Evolutionary conservation across 345 rosid genomes (phyloP).

Genomic region (Psidium friedrichsthalianum): DNA sequence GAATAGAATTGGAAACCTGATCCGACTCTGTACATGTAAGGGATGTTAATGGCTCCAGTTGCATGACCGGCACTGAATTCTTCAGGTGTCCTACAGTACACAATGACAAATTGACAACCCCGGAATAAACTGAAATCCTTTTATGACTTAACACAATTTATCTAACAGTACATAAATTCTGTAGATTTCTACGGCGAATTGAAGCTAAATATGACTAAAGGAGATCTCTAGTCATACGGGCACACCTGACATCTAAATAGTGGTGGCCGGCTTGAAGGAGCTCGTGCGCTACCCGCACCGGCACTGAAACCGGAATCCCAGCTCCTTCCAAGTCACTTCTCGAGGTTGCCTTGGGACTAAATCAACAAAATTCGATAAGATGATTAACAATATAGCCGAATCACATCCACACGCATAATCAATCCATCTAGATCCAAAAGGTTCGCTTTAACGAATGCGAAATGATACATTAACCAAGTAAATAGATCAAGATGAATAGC

Average conservation of each 20-base stretch:
- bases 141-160: neutral
- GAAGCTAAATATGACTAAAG: neutral
- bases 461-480: neutral
- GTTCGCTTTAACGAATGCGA: neutral
- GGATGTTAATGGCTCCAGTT: slow-evolving; percentile 63
- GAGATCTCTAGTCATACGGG: neutral
- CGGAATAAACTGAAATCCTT: neutral
- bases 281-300: slow-evolving; percentile 78
- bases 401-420: neutral
- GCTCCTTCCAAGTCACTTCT: slow-evolving; percentile 27
- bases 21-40: slow-evolving; percentile 75
- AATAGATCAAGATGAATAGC: neutral
- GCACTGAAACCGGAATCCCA: slow-evolving; percentile 69
- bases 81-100: slow-evolving; percentile 49
- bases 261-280: slow-evolving; percentile 80
- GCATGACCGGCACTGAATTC: slow-evolving; percentile 79
- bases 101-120: neutral
- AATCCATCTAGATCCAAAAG: neutral
- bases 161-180: neutral
- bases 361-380: neutral
- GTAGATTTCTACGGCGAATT: neutral
- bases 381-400: neutral
- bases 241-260: slow-evolving; percentile 66
- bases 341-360: slow-evolving; percentile 19
- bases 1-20: slow-evolving; percentile 31